A percentile compares a stretch with the other conserved stretches of the same genome.
phyloP scores from a whole-genome alignment of 106 monocot genomes.

The Alisma plantagoaquatica region DNA sequence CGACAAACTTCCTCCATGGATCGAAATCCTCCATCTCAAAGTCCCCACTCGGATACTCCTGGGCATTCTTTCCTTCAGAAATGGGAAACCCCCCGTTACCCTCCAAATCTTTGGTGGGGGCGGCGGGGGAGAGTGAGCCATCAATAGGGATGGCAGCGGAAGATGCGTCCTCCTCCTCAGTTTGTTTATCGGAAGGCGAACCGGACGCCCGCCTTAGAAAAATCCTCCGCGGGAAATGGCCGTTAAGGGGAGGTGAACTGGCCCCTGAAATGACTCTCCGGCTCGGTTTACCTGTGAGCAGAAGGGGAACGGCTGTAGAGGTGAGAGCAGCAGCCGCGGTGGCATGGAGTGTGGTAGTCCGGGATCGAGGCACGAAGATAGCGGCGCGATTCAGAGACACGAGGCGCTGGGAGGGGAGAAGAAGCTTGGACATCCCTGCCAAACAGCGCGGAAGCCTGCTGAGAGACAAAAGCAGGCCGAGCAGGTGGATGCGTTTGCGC shows the following conservation, averaged over 20 bases:
- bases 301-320: neutral
- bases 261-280: neutral
- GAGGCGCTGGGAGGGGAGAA: conserved; percentile 15
- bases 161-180: no score
- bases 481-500: no score
- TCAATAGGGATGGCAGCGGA: conserved; percentile 10
- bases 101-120: conserved; percentile 11
- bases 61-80: neutral
- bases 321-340: no score
- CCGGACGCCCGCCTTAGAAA: conserved; percentile 19
- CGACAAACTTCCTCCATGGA: conserved; percentile 48
- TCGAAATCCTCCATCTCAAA: conserved; percentile 64
- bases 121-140: conserved; percentile 13
- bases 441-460: neutral
- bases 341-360: conserved; percentile 1
- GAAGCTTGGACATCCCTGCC: conserved; percentile 27
- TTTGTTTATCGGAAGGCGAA: no score
- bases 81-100: neutral
- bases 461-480: no score
- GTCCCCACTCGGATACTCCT: conserved; percentile 53
- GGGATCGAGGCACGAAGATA: neutral
- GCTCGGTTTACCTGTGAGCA: neutral
- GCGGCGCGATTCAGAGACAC: neutral
- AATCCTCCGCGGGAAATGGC: neutral
- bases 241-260: neutral